Evolutionary conservation across 2,329 filamentous ascomycete genomes (phyloP).

Genomic region (Pezicula carpinea): DNA sequence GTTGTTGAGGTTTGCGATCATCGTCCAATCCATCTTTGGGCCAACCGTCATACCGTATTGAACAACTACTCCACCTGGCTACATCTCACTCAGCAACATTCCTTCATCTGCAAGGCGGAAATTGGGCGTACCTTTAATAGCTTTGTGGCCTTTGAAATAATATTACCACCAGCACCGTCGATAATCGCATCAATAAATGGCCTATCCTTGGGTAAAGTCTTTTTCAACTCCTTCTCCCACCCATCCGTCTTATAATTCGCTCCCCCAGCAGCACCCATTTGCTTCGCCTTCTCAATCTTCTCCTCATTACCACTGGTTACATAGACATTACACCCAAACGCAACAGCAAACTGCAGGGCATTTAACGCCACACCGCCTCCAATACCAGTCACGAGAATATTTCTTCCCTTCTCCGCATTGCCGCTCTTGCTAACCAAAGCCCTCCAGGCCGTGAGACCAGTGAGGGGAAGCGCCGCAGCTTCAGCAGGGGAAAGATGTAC

Average conservation of each 20-base stretch:
- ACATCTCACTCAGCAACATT: constrained; percentile 5
- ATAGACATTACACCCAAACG: constrained; percentile 44
- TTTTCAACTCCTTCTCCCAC: constrained; percentile 75
- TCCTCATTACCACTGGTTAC: constrained; percentile 51
- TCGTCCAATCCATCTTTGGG: constrained; percentile 82
- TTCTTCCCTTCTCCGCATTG: constrained; percentile 58
- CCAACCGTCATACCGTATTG: constrained; percentile 87
- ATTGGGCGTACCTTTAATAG: constrained; percentile 58
- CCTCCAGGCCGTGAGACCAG: constrained; percentile 83
- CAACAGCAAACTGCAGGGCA: constrained; percentile 74
- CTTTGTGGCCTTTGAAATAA: constrained; percentile 63
- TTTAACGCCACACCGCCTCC: constrained; percentile 87
- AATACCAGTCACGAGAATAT: constrained; percentile 85
- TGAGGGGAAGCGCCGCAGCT: constrained; percentile 79
- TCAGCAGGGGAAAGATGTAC: constrained; percentile 67
- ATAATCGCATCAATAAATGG: constrained; percentile 77
- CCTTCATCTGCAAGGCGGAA: neutral
- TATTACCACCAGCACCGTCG: constrained; percentile 85
- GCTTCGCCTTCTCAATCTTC: constrained; percentile 66
- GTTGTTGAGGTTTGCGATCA: constrained; percentile 81
- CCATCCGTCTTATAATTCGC: constrained; percentile 71
- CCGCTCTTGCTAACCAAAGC: constrained; percentile 76
- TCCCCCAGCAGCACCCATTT: constrained; percentile 75
- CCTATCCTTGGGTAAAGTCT: constrained; percentile 57
- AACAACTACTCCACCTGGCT: constrained; percentile 75